A percentile compares a stretch with the other conserved stretches of the same genome.
Conservation (phyloP, 352 stramenopile genomes). For the Pythium volutum region DNA sequence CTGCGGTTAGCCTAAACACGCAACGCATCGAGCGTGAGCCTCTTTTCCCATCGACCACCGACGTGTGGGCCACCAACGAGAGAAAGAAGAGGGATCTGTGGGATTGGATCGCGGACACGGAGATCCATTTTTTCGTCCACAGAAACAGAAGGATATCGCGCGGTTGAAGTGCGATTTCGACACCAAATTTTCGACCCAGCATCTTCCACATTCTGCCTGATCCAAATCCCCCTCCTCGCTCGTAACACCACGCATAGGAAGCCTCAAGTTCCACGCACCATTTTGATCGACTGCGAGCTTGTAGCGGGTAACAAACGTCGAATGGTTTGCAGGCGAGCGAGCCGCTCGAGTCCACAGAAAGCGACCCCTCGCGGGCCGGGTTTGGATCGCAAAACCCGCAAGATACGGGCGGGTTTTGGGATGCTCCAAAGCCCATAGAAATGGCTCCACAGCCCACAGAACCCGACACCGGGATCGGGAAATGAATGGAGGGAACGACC, state of each 20-base stretch:
- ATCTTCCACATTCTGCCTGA: background rate
- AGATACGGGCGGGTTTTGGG: conserved; percentile 6
- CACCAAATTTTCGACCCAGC: conserved; percentile 1
- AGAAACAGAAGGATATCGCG: conserved; percentile 2
- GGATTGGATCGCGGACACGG: background rate
- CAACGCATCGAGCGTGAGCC: background rate
- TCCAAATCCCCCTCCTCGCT: background rate
- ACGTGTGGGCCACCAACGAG: background rate
- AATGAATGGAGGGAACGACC: conserved; percentile 26
- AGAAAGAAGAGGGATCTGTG: background rate
- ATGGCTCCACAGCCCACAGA: conserved; percentile 18
- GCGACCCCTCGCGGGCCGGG: conserved; percentile 20
- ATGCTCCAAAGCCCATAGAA: conserved; percentile 1
- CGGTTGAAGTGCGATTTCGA: conserved; percentile 6
- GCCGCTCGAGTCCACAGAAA: conserved; percentile 31
- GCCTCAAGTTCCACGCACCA: conserved; percentile 21
- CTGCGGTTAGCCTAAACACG: conserved; percentile 28
- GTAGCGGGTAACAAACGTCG: conserved; percentile 32
- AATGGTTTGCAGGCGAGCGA: conserved; percentile 25
- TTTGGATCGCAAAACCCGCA: conserved; percentile 19
- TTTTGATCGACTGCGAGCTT: conserved; percentile 30
- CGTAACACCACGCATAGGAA: background rate
- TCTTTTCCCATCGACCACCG: background rate
- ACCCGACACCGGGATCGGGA: conserved; percentile 1
- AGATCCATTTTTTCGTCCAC: background rate